These are phyloP conservation scores for Rossbeevera mucosa DNA, from an alignment of 768 basidiomycete species.

Conservation along the genomic window DNA sequence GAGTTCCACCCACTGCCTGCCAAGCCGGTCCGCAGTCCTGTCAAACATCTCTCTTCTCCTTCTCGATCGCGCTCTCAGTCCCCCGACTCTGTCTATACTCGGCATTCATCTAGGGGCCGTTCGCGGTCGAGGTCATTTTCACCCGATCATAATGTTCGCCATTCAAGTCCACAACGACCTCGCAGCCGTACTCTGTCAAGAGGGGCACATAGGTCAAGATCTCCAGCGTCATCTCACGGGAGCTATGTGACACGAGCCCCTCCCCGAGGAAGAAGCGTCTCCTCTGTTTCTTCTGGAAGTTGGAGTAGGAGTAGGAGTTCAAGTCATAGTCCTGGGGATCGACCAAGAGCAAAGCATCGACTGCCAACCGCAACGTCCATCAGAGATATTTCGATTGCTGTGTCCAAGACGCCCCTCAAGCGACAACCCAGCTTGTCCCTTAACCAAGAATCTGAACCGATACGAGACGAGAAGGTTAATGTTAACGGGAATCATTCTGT, in stretches of 20 bases:
- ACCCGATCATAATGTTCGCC: conserved; percentile 53
- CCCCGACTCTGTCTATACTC: conserved; percentile 62
- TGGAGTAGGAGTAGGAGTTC: conserved; percentile 49
- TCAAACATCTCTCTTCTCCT: conserved; percentile 41
- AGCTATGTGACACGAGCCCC: conserved; percentile 33
- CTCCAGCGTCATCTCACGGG: conserved; percentile 42
- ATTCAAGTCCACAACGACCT: conserved; percentile 43
- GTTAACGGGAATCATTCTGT: conserved; percentile 37
- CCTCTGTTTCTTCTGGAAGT: conserved; percentile 52
- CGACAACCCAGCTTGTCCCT: conserved; percentile 16
- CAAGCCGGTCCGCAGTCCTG: conserved; percentile 33
- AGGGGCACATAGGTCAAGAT: conserved; percentile 34
- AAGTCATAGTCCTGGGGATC: conserved; percentile 51
- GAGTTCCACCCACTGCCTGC: conserved; percentile 43
- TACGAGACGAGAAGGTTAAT: conserved; percentile 35
- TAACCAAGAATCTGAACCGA: conserved; percentile 21
- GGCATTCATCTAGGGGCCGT: conserved; percentile 58
- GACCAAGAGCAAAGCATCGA: conserved; percentile 56
- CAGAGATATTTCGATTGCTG: conserved; percentile 30
- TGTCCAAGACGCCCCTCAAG: conserved; percentile 29
- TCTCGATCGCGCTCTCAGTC: conserved; percentile 52
- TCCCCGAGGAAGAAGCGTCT: conserved; percentile 44
- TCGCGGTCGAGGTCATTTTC: conserved; percentile 60
- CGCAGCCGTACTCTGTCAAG: conserved; percentile 50
- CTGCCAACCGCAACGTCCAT: conserved; percentile 48